A percentile compares a stretch with the other conserved stretches of the same genome.
These are phyloP conservation scores for Cyberlindnera veronae DNA, from an alignment of 805 yeast genomes.

Conservation along the genomic window DNA sequence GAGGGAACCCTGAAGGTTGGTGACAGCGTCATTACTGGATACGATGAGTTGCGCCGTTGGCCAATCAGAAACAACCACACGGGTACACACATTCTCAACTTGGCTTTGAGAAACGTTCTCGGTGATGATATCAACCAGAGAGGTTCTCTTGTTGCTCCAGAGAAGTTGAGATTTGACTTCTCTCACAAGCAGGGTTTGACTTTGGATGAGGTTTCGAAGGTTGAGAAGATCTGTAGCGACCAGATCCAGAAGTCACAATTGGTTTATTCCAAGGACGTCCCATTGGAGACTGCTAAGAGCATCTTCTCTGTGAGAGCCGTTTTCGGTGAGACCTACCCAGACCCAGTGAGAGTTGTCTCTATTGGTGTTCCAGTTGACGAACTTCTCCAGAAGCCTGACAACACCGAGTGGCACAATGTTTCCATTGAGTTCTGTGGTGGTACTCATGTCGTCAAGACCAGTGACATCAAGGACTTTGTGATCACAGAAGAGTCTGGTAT, in stretches of 20 bases:
- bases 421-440: slow-evolving; percentile 99
- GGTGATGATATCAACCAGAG: slow-evolving; percentile 92
- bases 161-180: slow-evolving; percentile 93
- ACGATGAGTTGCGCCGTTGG: slow-evolving; percentile 91
- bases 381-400: slow-evolving; percentile 65
- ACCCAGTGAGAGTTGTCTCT: slow-evolving; percentile 97
- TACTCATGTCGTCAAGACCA: slow-evolving; percentile 90
- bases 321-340: slow-evolving; percentile 98
- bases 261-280: slow-evolving; percentile 83
- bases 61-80: slow-evolving; percentile 97
- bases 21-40: slow-evolving; percentile 77
- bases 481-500: slow-evolving; percentile 94
- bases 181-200: slow-evolving; percentile 85
- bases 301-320: slow-evolving; percentile 93
- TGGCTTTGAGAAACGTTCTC: slow-evolving; percentile 77
- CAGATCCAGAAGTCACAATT: slow-evolving; percentile 65
- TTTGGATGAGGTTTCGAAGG: slow-evolving; percentile 63
- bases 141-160: slow-evolving; percentile 95
- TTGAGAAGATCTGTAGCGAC: slow-evolving; percentile 71
- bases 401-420: slow-evolving; percentile 67
- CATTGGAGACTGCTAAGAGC: slow-evolving; percentile 64
- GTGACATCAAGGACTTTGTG: slow-evolving; percentile 88
- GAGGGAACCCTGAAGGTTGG: slow-evolving; percentile 73
- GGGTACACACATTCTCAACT: slow-evolving; percentile 93
- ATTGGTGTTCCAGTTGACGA: slow-evolving; percentile 90